Conservation (phyloP, 2,329 filamentous ascomycete genomes). For the Macrophomina pseudophaseolina region DNA sequence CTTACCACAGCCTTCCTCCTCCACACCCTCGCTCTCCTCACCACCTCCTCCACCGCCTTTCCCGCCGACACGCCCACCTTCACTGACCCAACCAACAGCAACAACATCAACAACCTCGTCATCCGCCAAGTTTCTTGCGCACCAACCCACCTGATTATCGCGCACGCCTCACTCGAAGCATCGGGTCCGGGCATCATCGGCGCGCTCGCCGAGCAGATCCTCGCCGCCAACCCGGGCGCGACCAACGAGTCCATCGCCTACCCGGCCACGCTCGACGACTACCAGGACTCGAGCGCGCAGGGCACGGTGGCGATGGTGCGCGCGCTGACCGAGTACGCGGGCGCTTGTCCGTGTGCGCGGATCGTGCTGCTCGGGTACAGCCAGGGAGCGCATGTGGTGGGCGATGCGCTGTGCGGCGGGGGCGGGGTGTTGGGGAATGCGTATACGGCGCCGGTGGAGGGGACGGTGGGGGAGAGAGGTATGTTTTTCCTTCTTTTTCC, state of each 20-base stretch:
- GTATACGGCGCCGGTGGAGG: constrained; percentile 1
- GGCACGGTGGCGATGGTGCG: not conserved
- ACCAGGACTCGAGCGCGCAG: not conserved
- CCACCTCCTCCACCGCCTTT: not conserved
- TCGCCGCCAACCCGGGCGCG: constrained; percentile 7
- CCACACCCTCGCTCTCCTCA: not conserved
- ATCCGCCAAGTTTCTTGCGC: constrained; percentile 18
- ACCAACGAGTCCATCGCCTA: constrained; percentile 17
- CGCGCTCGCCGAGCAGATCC: constrained; percentile 4
- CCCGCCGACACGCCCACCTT: constrained; percentile 1
- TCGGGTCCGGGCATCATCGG: constrained; percentile 7
- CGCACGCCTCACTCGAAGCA: not conserved
- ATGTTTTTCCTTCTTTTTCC: not conserved
- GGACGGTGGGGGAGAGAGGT: constrained; percentile 14
- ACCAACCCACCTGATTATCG: constrained; percentile 11
- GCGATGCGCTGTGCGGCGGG: constrained; percentile 34
- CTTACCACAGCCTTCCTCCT: not conserved
- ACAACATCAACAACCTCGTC: not conserved
- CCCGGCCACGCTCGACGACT: constrained; percentile 13
- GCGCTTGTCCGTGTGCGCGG: constrained; percentile 35
- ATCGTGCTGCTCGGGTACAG: constrained; percentile 40
- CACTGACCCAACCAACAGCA: not conserved
- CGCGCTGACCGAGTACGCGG: constrained; percentile 8
- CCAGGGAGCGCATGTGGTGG: constrained; percentile 39
- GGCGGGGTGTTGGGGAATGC: not conserved